Base-by-base conservation (phyloP, 2,329 filamentous ascomycete species). In the Penicillium sp. region DNA sequence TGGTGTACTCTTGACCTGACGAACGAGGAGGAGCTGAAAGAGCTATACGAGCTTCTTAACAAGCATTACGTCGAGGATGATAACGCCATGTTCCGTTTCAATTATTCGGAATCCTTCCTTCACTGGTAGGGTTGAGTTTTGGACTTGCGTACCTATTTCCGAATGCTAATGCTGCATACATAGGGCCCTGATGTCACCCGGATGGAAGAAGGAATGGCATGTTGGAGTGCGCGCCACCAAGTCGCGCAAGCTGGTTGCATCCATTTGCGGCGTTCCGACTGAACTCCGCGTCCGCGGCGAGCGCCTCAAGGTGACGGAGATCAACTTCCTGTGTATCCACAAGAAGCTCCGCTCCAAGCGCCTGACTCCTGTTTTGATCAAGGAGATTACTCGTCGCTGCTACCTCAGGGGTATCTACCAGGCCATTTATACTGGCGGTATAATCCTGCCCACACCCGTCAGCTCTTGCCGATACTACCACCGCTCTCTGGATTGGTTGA, bases 321-420 rank as follows among this genome's bases (percentile, higher is more conserved):
- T 98, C 72, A 98, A 98, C 75, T 98, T 97, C 72, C 83, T 98
- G 58, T 95, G 90, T 64, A 85, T 98, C 48, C 93, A 98, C 77
- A 97, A 97, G 77, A 97, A 97, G 73, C 82, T 98, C 29, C 87
- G 93, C 44, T 83, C 87, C 51, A 96, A 97, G 75, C 84, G 93
- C 47, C 81, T 98, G 38, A 84, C 93, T 0, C 93, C 93, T 0
- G 86, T 97, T 2, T 81, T 98, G 46, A 98, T 98, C 76, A 96
- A 96, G 71, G 93, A 98, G 69, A 88, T 98, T 61, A 98, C 93
- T 5, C 85, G 93, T 42, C 81, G 89, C 56, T 95, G 88, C 75
- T 94, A 97, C 70, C 72, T 89, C 42, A 77, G 86, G 56, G 87
- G 84, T 49, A 85, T 94, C 57, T 97, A 86, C 78, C 93, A 98